Percentiles rank a stretch among this genome's conserved stretches.
phyloP scores from a whole-genome alignment of 2,329 filamentous ascomycete genomes.

The Plectosphaerella cucumerina region DNA sequence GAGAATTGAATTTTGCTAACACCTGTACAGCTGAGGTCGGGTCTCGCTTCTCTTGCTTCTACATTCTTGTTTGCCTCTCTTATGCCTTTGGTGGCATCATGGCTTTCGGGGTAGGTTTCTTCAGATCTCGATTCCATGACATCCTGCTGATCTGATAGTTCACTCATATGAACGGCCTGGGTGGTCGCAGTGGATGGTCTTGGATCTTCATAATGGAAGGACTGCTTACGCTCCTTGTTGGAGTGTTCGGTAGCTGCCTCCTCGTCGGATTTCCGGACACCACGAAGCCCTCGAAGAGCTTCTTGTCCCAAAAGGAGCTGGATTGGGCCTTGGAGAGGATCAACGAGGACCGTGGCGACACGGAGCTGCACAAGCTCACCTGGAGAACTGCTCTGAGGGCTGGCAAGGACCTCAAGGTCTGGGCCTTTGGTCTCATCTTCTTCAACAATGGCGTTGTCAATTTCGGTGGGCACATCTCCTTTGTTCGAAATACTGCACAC shows the following conservation, averaged over 20 bases:
- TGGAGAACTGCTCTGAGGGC: conserved; percentile 65
- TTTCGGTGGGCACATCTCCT: conserved; percentile 1
- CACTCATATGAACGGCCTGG: conserved; percentile 47
- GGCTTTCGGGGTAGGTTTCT: conserved; percentile 57
- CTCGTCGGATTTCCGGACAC: conserved; percentile 75
- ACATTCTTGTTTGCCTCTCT: conserved; percentile 8
- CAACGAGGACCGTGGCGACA: conserved; percentile 60
- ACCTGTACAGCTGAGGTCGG: conserved; percentile 34
- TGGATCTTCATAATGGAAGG: conserved; percentile 79
- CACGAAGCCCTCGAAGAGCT: conserved; percentile 41
- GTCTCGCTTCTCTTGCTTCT: conserved; percentile 68
- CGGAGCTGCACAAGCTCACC: conserved; percentile 63
- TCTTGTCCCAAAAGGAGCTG: conserved; percentile 63
- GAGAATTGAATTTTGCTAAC: background rate
- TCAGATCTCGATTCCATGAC: conserved; percentile 55
- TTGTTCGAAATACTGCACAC: too few relatives aligned
- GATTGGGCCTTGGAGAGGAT: conserved; percentile 64
- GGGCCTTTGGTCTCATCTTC: conserved; percentile 39
- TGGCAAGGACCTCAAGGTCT: conserved; percentile 72
- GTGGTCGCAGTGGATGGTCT: conserved; percentile 57
- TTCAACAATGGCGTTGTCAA: conserved; percentile 15
- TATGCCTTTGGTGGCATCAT: conserved; percentile 68
- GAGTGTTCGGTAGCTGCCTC: conserved; percentile 52
- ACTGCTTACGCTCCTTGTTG: conserved; percentile 45
- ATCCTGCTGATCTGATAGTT: conserved; percentile 47